These are phyloP conservation scores for Rhodotorula toruloides DNA, from an alignment of 768 basidiomycete genomes.

Conservation along the genomic window DNA sequence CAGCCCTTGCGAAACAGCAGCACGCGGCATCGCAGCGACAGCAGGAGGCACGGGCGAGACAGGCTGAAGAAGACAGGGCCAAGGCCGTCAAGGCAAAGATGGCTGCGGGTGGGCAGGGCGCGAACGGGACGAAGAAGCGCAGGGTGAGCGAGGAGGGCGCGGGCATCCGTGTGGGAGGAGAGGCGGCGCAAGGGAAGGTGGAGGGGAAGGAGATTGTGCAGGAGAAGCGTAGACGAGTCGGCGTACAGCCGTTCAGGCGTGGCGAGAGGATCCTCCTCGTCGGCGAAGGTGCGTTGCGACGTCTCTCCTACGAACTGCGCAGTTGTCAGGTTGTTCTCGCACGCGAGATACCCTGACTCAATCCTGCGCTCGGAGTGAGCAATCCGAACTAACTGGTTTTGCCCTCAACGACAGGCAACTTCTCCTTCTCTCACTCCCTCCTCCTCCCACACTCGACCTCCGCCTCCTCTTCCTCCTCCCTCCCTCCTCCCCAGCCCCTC, in stretches of 20 bases:
- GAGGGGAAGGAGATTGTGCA: neutral
- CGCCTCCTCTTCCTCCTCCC: constrained; percentile 51
- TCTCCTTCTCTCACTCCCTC: constrained; percentile 79
- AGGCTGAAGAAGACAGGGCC: constrained; percentile 11
- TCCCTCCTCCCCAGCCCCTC: constrained; percentile 51
- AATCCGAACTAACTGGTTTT: no score
- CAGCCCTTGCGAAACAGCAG: constrained; percentile 22
- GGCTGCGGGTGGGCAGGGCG: neutral
- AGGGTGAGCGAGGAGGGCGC: neutral
- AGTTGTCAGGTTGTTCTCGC: no score
- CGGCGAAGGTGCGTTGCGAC: constrained; percentile 63
- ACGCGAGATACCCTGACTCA: neutral
- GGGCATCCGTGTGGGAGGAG: neutral
- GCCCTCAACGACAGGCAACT: constrained; percentile 54
- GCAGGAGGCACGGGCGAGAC: constrained; percentile 7
- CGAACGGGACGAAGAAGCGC: constrained; percentile 7
- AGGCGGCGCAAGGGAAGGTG: neutral
- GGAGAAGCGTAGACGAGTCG: neutral
- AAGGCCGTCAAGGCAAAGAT: constrained; percentile 12
- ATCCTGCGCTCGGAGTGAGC: no score
- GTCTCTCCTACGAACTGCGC: neutral
- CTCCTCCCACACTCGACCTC: constrained; percentile 45
- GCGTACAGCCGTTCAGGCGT: constrained; percentile 23
- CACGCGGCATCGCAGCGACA: neutral
- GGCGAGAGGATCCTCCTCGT: constrained; percentile 56